A percentile compares a stretch with the other conserved stretches of the same genome.
phyloP scores from a whole-genome alignment of 768 basidiomycete species.

The Termitomyces sp. region DNA sequence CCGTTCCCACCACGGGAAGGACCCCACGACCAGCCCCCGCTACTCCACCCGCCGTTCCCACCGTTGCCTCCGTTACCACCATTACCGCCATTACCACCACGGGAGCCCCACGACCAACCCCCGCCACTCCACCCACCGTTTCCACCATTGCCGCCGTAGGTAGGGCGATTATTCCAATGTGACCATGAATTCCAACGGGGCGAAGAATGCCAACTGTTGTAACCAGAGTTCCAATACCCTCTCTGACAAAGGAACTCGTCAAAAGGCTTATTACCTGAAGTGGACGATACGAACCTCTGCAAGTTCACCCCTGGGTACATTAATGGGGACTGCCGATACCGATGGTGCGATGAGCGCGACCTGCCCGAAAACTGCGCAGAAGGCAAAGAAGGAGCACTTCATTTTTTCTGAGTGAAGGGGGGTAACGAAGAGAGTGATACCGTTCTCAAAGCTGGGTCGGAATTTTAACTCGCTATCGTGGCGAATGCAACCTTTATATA shows the following conservation, averaged over 20 bases:
- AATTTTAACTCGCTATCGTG: neutral
- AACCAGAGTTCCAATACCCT: neutral
- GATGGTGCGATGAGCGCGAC: neutral
- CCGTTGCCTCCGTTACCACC: neutral
- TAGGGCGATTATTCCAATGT: neutral
- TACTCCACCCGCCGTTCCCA: neutral
- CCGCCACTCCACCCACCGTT: neutral
- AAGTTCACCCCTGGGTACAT: neutral
- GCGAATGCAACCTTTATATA: neutral
- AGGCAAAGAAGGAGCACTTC: neutral
- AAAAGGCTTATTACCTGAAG: neutral
- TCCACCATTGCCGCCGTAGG: neutral
- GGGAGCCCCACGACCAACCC: neutral
- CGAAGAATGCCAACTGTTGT: slow-evolving; percentile 2
- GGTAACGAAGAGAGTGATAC: too few relatives aligned
- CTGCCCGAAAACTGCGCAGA: slow-evolving; percentile 3
- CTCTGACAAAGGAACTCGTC: neutral
- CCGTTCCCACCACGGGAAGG: neutral
- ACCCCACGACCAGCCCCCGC: neutral
- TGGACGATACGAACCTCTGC: neutral
- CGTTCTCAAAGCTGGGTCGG: neutral
- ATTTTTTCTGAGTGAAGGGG: neutral
- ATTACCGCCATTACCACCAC: slow-evolving; percentile 1
- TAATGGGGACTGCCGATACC: neutral
- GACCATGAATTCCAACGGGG: slow-evolving; percentile 11